Evolutionary conservation across 257 asterid species (phyloP), one percentile per base, ranked within the genome.

Genomic region (Rubia yunnanensis): DNA sequence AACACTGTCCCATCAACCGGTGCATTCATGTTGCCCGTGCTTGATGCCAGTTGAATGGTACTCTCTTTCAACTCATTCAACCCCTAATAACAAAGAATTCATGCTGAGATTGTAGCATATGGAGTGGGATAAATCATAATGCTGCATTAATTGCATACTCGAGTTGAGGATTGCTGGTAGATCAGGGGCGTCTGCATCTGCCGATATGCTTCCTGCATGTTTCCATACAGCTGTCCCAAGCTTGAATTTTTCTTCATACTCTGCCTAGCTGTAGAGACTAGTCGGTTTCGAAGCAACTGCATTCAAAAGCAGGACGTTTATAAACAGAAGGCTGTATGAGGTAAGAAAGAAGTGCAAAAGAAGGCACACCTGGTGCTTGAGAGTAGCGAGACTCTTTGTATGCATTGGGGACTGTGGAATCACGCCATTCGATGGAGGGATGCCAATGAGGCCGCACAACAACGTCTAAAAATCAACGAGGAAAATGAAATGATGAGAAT

Each of bases 341-440:
- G 0, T 44, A 5, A 15, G 7, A 15, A 26, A 20, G 3, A n/a
- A 50, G 32, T 10, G 60, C 2, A 55, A 26, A 55, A 6, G n/a
- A n/a, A n/a, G n/a, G 50, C 18, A 8, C 5, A 90, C 97, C 89
- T 90, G 97, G 78, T 87, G 96, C 61, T 90, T 90, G 60, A 90
- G 97, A 69, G 96, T 87, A 39, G 97, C 97, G 48, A 90, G 70
- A 77, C 92, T 80, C 67, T 87, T 87, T 14, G 96, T 90, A 65
- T 90, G 97, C 97, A 90, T 90, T 39, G 97, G 97, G 22, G 97
- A 90, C 71, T 90, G 96, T 17, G 97, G 97, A 70, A 90, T 87
- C 10, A 90, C 96, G 50, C 96, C 97, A 49, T 90, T 90, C 55
- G 97, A 74, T 41, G 97, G 97, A 60, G 97, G 97, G 66, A 90